phyloP scores from a whole-genome alignment of 371 early-diverging fungal genomes.

The Mortierella sp. region DNA sequence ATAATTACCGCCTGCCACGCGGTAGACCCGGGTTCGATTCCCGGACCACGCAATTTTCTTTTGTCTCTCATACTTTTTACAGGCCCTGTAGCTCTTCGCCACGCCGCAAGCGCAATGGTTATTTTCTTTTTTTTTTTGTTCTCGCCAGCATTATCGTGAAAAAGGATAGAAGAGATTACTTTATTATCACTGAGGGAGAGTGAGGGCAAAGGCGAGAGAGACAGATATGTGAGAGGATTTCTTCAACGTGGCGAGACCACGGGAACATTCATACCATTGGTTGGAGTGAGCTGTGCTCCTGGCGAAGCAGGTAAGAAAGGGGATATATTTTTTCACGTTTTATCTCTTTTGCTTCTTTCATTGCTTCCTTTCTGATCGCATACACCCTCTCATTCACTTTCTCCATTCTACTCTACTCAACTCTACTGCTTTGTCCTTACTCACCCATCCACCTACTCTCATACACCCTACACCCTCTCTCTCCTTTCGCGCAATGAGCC shows the following conservation, averaged over 20 bases:
- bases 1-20: conserved; percentile 30
- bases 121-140: neutral
- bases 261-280: neutral
- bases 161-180: too few species aligned
- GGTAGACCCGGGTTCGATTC: conserved; percentile 26
- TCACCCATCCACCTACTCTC: neutral
- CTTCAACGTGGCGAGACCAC: too few species aligned
- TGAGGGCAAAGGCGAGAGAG: too few species aligned
- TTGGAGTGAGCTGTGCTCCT: neutral
- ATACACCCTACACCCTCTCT: neutral
- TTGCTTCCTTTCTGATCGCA: neutral
- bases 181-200: too few species aligned
- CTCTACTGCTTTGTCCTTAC: neutral
- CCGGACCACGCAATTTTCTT: conserved; percentile 4
- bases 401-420: neutral
- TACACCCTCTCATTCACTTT: too few species aligned
- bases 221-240: too few species aligned
- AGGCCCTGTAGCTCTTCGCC: too few species aligned
- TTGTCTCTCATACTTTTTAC: neutral
- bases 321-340: neutral
- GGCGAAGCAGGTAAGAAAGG: neutral
- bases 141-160: too few species aligned
- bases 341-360: neutral
- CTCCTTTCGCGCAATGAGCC: neutral
- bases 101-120: neutral